A percentile compares a stretch with the other conserved stretches of the same genome.
Evolutionary conservation across 768 basidiomycete genomes (phyloP).

Genomic region (Mycena galericulata): DNA sequence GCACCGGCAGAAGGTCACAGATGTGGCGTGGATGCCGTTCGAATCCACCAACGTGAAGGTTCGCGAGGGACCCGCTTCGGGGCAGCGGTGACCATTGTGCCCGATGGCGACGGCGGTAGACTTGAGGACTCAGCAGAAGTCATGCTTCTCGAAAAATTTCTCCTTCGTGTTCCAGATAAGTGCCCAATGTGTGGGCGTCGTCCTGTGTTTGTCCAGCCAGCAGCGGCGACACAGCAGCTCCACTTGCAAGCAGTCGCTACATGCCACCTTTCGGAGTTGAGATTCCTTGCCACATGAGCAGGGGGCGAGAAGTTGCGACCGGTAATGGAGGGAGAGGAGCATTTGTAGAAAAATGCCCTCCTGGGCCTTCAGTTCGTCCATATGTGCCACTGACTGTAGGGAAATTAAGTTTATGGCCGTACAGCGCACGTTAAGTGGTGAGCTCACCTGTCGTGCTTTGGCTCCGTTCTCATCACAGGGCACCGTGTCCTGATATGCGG

Average conservation of each 20-base stretch:
- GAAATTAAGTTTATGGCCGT: neutral
- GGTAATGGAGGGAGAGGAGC: neutral
- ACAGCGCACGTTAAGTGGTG: neutral
- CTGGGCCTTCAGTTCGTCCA: neutral
- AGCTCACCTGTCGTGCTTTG: slow-evolving; percentile 6
- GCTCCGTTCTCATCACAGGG: neutral
- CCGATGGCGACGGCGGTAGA: neutral
- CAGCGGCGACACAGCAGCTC: slow-evolving; percentile 21
- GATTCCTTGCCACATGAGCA: neutral
- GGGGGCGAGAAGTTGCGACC: neutral
- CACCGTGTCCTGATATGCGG: neutral
- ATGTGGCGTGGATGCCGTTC: slow-evolving; percentile 31
- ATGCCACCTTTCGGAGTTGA: slow-evolving; percentile 1
- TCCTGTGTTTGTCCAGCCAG: slow-evolving; percentile 25
- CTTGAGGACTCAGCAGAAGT: slow-evolving; percentile 18
- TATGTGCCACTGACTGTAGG: neutral
- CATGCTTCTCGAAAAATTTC: slow-evolving; percentile 17
- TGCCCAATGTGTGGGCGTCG: slow-evolving; percentile 23
- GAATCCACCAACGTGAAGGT: slow-evolving; percentile 27
- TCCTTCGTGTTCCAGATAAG: slow-evolving; percentile 18
- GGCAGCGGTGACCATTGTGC: slow-evolving; percentile 20
- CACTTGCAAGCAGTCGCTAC: slow-evolving; percentile 18
- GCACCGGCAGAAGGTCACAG: slow-evolving; percentile 23
- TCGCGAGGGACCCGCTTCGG: neutral
- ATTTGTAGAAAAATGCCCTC: neutral